Evolutionary conservation across 2,329 filamentous ascomycete species (phyloP).

Genomic region (Colletotrichum plurivorum): DNA sequence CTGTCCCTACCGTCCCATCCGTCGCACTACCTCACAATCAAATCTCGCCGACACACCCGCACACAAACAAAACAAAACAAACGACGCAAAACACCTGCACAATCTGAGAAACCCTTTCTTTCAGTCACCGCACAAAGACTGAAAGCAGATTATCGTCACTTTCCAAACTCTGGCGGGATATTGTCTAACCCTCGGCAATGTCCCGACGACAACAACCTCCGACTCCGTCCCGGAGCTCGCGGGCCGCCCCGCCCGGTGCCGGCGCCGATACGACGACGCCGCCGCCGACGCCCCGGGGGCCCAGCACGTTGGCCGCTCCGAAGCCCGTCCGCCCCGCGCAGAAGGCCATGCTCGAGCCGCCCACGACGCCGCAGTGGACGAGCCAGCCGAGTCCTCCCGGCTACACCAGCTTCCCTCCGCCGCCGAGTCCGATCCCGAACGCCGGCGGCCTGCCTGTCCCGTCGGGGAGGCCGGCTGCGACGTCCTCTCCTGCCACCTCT

Average conservation of each 20-base stretch:
- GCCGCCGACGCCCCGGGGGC: constrained; percentile 3
- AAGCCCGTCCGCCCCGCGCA: constrained; percentile 28
- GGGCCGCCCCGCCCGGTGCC: constrained; percentile 16
- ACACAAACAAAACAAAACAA: no score
- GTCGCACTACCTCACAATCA: not conserved
- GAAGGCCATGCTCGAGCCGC: constrained; percentile 8
- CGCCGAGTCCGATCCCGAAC: constrained; percentile 28
- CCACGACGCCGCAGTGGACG: constrained; percentile 24
- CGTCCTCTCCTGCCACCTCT: not conserved
- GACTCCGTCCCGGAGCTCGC: constrained; percentile 26
- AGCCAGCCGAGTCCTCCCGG: constrained; percentile 12
- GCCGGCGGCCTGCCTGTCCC: not conserved
- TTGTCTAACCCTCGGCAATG: constrained; percentile 5
- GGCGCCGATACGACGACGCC: constrained; percentile 3
- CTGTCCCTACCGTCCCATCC: constrained; percentile 36
- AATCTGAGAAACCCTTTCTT: no score
- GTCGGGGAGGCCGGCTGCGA: not conserved
- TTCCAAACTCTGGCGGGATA: not conserved
- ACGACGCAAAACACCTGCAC: no score
- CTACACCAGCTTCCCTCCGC: constrained; percentile 37
- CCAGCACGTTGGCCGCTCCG: constrained; percentile 27
- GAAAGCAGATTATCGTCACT: constrained; percentile 25
- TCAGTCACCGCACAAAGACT: no score
- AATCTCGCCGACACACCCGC: not conserved
- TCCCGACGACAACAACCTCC: constrained; percentile 14